Percentiles rank a stretch among this genome's conserved stretches.
Conservation (phyloP, 371 early-diverging fungal species). For the Mucor racemosus region DNA sequence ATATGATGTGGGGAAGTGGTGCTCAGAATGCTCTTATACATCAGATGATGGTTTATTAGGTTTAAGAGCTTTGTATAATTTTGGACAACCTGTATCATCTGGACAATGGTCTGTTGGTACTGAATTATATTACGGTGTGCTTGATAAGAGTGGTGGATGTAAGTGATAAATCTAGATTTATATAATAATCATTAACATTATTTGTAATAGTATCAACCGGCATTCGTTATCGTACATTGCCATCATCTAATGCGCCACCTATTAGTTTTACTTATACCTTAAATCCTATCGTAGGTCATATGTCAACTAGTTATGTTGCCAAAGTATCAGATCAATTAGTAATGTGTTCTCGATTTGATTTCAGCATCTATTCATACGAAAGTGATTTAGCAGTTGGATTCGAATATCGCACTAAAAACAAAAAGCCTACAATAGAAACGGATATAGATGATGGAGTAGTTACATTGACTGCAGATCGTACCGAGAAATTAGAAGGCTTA, state of each 20-base stretch:
- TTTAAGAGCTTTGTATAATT: conserved; percentile 74
- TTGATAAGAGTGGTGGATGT: conserved; percentile 90
- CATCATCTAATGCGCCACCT: conserved; percentile 52
- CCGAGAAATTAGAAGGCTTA: conserved; percentile 59
- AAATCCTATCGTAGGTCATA: conserved; percentile 87
- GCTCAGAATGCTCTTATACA: conserved; percentile 76
- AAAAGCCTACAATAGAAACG: conserved; percentile 11
- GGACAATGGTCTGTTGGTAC: conserved; percentile 79
- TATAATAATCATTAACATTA: neutral
- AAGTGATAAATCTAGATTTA: conserved; percentile 28
- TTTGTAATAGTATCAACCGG: conserved; percentile 67
- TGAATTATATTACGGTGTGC: conserved; percentile 84
- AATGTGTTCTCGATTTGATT: conserved; percentile 83
- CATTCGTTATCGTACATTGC: conserved; percentile 69
- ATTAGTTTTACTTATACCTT: conserved; percentile 77
- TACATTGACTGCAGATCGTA: conserved; percentile 26
- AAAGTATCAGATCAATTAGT: conserved; percentile 72
- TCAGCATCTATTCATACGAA: conserved; percentile 87
- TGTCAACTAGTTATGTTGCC: conserved; percentile 81
- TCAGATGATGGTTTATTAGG: conserved; percentile 83
- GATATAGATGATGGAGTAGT: conserved; percentile 14
- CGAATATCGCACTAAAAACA: conserved; percentile 62
- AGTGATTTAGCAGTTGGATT: conserved; percentile 84
- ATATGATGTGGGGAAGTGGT: conserved; percentile 75
- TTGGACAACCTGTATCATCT: conserved; percentile 53